Evolutionary conservation across 1,284 basidiomycete genomes (phyloP).

Genomic region (Malassezia sympodialis): DNA sequence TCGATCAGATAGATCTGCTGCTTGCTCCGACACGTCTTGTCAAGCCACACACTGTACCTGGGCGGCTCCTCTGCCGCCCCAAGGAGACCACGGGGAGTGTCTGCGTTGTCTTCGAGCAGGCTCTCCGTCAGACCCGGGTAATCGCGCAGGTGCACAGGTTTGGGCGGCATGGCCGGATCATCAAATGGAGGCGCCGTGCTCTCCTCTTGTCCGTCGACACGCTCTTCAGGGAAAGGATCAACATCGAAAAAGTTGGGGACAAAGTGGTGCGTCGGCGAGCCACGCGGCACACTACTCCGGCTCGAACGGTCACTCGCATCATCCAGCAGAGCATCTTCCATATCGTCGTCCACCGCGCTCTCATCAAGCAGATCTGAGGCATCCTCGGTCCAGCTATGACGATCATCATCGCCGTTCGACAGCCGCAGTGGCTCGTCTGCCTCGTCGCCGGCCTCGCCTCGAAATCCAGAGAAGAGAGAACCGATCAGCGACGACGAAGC

Average conservation of each 20-base stretch:
- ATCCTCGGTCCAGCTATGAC: conserved; percentile 10
- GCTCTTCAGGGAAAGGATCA: conserved; percentile 29
- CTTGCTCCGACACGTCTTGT: conserved; percentile 48
- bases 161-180: conserved; percentile 16
- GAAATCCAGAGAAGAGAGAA: conserved; percentile 37
- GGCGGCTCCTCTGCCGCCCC: conserved; percentile 10
- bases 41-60: conserved; percentile 23
- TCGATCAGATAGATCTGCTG: conserved; percentile 82
- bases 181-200: conserved; percentile 18
- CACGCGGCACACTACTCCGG: conserved; percentile 2
- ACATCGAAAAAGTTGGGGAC: conserved; percentile 37
- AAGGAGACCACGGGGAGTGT: not conserved
- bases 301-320: conserved; percentile 10
- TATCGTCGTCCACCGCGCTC: conserved; percentile 28
- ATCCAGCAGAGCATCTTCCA: conserved; percentile 18
- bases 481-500: conserved; percentile 25
- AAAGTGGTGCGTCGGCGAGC: conserved; percentile 9
- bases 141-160: conserved; percentile 13
- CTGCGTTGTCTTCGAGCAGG: not conserved
- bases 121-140: conserved; percentile 13
- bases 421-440: conserved; percentile 19
- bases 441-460: conserved; percentile 27
- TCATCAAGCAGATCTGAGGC: conserved; percentile 28
- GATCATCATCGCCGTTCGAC: conserved; percentile 20
- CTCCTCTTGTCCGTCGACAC: conserved; percentile 21